Conservation (phyloP, 495 filamentous ascomycete genomes). For the Echria macrotheca region DNA sequence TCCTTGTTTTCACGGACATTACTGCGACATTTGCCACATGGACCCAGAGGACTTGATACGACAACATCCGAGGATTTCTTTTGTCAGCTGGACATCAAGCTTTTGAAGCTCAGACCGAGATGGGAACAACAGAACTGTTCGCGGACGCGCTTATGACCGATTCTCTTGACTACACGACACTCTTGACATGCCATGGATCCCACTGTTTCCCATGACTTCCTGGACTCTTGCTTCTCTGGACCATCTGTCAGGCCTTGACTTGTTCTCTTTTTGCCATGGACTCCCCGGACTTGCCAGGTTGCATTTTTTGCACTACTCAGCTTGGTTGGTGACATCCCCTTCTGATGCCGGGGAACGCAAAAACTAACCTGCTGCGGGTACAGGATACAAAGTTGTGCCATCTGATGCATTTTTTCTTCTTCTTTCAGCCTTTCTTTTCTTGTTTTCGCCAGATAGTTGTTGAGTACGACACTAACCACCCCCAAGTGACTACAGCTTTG, state of each 20-base stretch:
- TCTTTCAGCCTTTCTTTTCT: conserved; percentile 32
- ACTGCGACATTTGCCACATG: neutral
- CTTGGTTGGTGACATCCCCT: conserved; percentile 21
- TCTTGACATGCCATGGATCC: neutral
- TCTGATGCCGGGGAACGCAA: conserved; percentile 7
- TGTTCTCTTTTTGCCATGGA: conserved; percentile 20
- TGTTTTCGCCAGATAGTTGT: conserved; percentile 22
- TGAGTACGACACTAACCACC: conserved; percentile 48
- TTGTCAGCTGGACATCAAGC: too few species aligned
- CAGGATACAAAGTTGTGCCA: conserved; percentile 49
- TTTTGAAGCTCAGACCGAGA: conserved; percentile 5
- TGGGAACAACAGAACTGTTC: conserved; percentile 9
- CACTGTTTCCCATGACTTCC: neutral
- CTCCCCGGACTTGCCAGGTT: conserved; percentile 4
- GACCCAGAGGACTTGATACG: neutral
- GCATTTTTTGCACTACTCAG: conserved; percentile 8
- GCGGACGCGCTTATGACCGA: neutral
- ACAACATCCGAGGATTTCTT: too few species aligned
- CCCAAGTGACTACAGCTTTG: conserved; percentile 48
- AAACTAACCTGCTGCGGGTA: conserved; percentile 16
- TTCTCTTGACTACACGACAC: neutral
- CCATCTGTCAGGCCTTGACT: conserved; percentile 31
- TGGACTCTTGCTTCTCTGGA: conserved; percentile 8
- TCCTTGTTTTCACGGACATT: neutral
- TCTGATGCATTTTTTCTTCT: conserved; percentile 25